Percentiles rank a stretch among this genome's conserved stretches.
Conservation (phyloP, 2,329 filamentous ascomycete genomes). For the Tolypocladium tropicale region DNA sequence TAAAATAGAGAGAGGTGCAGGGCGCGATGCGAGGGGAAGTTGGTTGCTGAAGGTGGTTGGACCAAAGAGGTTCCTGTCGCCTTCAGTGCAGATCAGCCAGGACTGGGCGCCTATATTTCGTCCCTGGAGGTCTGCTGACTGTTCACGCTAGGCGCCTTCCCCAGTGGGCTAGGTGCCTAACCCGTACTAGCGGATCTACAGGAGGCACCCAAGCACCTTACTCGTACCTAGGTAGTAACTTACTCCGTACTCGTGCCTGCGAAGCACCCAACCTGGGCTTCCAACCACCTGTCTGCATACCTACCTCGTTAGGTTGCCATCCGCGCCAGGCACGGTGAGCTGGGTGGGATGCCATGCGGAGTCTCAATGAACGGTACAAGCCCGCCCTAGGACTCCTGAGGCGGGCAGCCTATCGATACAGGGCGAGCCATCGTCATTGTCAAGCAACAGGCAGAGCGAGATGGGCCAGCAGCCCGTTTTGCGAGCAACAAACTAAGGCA, state of each 20-base stretch:
- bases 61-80: background rate
- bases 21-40: background rate
- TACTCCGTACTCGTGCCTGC: no score
- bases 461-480: background rate
- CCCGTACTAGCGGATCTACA: background rate
- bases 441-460: background rate
- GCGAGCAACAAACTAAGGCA: constrained; percentile 13
- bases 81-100: background rate
- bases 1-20: background rate
- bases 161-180: background rate
- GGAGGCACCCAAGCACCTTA: no score
- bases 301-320: no score
- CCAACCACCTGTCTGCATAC: no score
- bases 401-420: no score
- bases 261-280: no score
- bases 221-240: no score
- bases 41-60: background rate
- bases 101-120: constrained; percentile 2
- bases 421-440: background rate
- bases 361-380: no score
- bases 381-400: no score
- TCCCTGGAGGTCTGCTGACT: background rate
- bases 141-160: background rate
- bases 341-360: no score
- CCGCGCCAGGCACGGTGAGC: no score